Percentiles rank a stretch among this genome's conserved stretches.
These are phyloP conservation scores for Tieghemostelium lacteum DNA, from an alignment of 78 protist species.

Conservation along the genomic window DNA sequence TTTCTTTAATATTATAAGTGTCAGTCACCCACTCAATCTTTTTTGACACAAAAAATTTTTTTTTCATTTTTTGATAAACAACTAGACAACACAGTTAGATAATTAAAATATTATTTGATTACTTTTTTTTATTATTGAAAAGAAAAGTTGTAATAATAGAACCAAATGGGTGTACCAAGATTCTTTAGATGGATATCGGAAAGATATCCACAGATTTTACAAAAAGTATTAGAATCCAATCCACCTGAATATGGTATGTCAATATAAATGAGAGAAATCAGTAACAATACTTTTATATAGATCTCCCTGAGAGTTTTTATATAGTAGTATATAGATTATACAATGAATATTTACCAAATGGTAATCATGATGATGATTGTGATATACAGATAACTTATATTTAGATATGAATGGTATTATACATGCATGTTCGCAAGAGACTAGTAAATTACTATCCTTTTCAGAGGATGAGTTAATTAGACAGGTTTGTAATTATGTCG, in stretches of 20 bases:
- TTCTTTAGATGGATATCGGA: constrained; percentile 94
- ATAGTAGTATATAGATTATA: not conserved
- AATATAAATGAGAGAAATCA: too few relatives aligned
- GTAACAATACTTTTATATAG: too few relatives aligned
- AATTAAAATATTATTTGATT: too few relatives aligned
- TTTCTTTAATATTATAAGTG: constrained; percentile 97
- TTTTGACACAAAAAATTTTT: too few relatives aligned
- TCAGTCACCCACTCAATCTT: constrained; percentile 98
- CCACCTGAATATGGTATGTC: constrained; percentile 79
- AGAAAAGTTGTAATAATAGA: too few relatives aligned
- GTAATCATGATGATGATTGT: not conserved
- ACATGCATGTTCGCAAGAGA: constrained; percentile 98
- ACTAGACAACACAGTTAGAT: too few relatives aligned
- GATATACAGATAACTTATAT: constrained; percentile 96
- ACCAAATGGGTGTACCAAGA: constrained; percentile 90
- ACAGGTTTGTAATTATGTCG: constrained; percentile 94
- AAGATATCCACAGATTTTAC: constrained; percentile 91
- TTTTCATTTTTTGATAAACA: too few relatives aligned
- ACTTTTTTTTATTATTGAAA: too few relatives aligned
- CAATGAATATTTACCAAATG: not conserved
- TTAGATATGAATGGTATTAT: constrained; percentile 99
- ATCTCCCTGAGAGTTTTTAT: too few relatives aligned
- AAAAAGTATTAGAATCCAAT: constrained; percentile 62
- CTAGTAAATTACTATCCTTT: constrained; percentile 12
- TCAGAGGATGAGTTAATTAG: constrained; percentile 90